These are phyloP conservation scores for Candida sakaeoensis DNA, from an alignment of 805 yeast species.

Conservation along the genomic window DNA sequence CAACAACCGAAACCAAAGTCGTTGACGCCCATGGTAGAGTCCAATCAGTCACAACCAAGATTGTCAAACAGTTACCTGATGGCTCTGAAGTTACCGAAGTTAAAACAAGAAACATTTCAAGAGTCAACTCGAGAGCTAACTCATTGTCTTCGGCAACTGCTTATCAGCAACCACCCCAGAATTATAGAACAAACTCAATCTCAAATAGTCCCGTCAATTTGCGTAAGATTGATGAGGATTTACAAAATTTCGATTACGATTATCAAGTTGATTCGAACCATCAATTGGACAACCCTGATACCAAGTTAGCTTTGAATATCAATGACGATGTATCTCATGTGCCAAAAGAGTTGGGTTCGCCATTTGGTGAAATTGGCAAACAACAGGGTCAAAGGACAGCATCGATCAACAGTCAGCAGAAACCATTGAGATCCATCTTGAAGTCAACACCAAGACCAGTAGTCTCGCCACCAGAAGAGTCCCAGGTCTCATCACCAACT, in stretches of 20 bases:
- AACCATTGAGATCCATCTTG: slow-evolving; percentile 34
- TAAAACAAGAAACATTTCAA: slow-evolving; percentile 37
- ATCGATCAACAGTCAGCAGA: slow-evolving; percentile 8
- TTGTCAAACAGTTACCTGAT: slow-evolving; percentile 35
- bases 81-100: slow-evolving; percentile 43
- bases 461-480: slow-evolving; percentile 9
- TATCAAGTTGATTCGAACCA: slow-evolving; percentile 29
- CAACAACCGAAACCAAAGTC: slow-evolving; percentile 42
- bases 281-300: slow-evolving; percentile 4
- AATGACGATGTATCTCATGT: slow-evolving; percentile 1
- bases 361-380: not conserved
- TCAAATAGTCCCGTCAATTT: slow-evolving; percentile 18
- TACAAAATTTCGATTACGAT: slow-evolving; percentile 40
- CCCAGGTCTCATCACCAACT: slow-evolving; percentile 1
- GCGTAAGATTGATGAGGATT: slow-evolving; percentile 40
- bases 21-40: slow-evolving; percentile 39
- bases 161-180: slow-evolving; percentile 1
- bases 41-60: slow-evolving; percentile 36
- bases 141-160: slow-evolving; percentile 16
- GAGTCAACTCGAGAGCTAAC: slow-evolving; percentile 31
- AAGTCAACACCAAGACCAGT: slow-evolving; percentile 19
- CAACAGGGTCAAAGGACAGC: slow-evolving; percentile 1
- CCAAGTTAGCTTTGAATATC: slow-evolving; percentile 4
- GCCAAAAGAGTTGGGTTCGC: slow-evolving; percentile 8
- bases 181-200: slow-evolving; percentile 21